phyloP scores from a whole-genome alignment of 768 basidiomycete genomes.

The Pisolithus microcarpus region DNA sequence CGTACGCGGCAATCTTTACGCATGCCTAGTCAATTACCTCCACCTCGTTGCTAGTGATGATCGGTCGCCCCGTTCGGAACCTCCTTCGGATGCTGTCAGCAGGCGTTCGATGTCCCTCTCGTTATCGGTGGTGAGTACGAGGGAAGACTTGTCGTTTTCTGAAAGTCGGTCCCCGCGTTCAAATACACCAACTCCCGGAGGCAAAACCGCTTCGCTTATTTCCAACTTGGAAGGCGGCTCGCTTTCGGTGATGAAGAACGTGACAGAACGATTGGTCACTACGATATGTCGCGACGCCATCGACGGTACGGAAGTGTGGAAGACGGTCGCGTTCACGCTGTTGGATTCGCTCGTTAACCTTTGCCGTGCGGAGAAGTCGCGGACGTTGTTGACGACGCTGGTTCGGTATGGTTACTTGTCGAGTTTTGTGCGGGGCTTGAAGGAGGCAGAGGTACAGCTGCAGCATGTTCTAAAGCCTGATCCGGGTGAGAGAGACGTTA shows the following conservation, averaged over 20 bases:
- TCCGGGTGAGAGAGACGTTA: conserved; percentile 53
- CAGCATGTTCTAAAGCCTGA: conserved; percentile 79
- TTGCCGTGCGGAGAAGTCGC: conserved; percentile 62
- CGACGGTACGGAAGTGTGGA: conserved; percentile 95
- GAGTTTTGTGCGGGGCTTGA: conserved; percentile 77
- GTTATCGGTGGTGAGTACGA: conserved; percentile 30
- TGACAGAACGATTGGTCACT: conserved; percentile 65
- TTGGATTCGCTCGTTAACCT: conserved; percentile 76
- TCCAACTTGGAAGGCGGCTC: conserved; percentile 55
- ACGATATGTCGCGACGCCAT: conserved; percentile 84
- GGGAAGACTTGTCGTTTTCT: conserved; percentile 34
- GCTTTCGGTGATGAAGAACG: conserved; percentile 56
- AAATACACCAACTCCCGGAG: conserved; percentile 14
- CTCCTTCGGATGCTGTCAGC: conserved; percentile 13
- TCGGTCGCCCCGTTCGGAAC: conserved; percentile 8
- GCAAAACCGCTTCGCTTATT: not conserved
- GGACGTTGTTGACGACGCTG: conserved; percentile 50
- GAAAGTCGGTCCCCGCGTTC: conserved; percentile 29
- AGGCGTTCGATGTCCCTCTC: conserved; percentile 23
- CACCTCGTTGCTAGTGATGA: conserved; percentile 45
- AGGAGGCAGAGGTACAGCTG: conserved; percentile 71
- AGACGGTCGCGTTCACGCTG: conserved; percentile 88
- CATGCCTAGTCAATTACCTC: conserved; percentile 81
- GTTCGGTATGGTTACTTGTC: conserved; percentile 69
- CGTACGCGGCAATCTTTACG: conserved; percentile 93